These are phyloP conservation scores for Elaeis guineensis DNA, from an alignment of 176 grass and related monocot genomes.

Conservation along the genomic window DNA sequence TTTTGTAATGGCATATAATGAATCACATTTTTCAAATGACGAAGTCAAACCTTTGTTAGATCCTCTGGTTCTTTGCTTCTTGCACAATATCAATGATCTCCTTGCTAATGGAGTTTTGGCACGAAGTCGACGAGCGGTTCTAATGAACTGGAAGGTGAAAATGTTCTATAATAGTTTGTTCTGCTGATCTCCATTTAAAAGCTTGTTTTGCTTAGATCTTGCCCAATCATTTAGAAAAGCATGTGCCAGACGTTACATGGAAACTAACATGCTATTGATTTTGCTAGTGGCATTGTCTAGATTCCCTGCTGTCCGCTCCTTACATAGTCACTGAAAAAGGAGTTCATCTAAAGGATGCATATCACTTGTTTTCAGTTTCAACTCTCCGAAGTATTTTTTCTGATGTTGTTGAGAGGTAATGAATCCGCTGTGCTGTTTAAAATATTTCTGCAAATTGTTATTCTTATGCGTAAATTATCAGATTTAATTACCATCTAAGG, in stretches of 20 bases:
- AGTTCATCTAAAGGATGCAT: slow-evolving; percentile 17
- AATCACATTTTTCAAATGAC: slow-evolving; percentile 15
- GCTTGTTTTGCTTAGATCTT: too few relatives aligned
- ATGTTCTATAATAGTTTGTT: not conserved
- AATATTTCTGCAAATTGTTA: too few relatives aligned
- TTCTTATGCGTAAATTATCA: too few relatives aligned
- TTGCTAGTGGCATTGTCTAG: slow-evolving; percentile 75
- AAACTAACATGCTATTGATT: slow-evolving; percentile 27
- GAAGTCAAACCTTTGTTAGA: slow-evolving; percentile 42
- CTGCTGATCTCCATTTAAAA: too few relatives aligned
- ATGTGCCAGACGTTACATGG: not conserved
- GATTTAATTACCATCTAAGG: not conserved
- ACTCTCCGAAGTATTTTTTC: slow-evolving; percentile 56
- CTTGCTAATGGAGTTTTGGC: slow-evolving; percentile 66
- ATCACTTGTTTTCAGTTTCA: slow-evolving; percentile 49
- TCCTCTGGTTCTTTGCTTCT: slow-evolving; percentile 40
- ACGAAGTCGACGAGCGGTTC: slow-evolving; percentile 79
- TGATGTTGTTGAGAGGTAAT: slow-evolving; percentile 82
- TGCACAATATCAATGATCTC: slow-evolving; percentile 63
- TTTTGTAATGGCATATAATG: slow-evolving; percentile 20
- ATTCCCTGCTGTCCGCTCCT: slow-evolving; percentile 57
- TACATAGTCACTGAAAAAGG: slow-evolving; percentile 22
- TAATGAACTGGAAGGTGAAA: slow-evolving; percentile 87
- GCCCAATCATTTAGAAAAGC: too few relatives aligned
- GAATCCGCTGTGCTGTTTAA: too few relatives aligned